phyloP scores from a whole-genome alignment of 2,329 filamentous ascomycete species.

The Colletotrichum shisoi region DNA sequence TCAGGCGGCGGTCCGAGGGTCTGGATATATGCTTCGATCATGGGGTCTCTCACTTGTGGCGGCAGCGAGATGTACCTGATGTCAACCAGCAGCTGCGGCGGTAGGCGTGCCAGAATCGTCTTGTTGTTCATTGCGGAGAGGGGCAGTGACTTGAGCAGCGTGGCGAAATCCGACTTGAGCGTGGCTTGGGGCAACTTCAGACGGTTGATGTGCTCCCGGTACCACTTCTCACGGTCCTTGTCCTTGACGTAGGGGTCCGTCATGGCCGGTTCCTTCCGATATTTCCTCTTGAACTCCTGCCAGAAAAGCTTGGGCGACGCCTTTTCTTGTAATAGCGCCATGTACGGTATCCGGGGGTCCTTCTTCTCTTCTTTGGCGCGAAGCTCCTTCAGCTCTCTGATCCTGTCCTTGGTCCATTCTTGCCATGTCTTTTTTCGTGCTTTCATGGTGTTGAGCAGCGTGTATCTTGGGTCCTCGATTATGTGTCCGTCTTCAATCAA shows the following conservation, averaged over 20 bases:
- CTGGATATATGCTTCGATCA: constrained; percentile 72
- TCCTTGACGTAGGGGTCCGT: constrained; percentile 74
- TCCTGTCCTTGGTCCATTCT: constrained; percentile 81
- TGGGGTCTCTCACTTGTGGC: constrained; percentile 65
- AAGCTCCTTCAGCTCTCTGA: constrained; percentile 74
- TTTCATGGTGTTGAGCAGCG: constrained; percentile 80
- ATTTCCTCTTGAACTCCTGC: constrained; percentile 95
- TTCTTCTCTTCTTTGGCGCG: constrained; percentile 79
- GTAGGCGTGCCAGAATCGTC: constrained; percentile 65
- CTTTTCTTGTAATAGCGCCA: constrained; percentile 80
- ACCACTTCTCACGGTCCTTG: constrained; percentile 81
- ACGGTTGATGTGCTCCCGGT: constrained; percentile 75
- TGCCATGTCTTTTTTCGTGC: constrained; percentile 83
- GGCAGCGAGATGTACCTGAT: constrained; percentile 74
- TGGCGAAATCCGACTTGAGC: constrained; percentile 73
- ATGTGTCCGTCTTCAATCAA: constrained; percentile 83
- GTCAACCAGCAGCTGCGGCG: constrained; percentile 69
- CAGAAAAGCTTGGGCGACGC: constrained; percentile 94
- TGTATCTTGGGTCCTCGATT: constrained; percentile 87
- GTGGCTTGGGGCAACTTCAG: constrained; percentile 71
- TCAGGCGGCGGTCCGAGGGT: constrained; percentile 66
- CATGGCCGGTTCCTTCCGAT: constrained; percentile 81
- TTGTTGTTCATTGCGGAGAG: constrained; percentile 65
- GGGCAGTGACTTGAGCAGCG: constrained; percentile 70
- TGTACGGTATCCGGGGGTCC: constrained; percentile 83